Percentiles rank a stretch among this genome's conserved stretches.
phyloP scores from a whole-genome alignment of 2,329 filamentous ascomycete species.

The Fusarium nurragi region DNA sequence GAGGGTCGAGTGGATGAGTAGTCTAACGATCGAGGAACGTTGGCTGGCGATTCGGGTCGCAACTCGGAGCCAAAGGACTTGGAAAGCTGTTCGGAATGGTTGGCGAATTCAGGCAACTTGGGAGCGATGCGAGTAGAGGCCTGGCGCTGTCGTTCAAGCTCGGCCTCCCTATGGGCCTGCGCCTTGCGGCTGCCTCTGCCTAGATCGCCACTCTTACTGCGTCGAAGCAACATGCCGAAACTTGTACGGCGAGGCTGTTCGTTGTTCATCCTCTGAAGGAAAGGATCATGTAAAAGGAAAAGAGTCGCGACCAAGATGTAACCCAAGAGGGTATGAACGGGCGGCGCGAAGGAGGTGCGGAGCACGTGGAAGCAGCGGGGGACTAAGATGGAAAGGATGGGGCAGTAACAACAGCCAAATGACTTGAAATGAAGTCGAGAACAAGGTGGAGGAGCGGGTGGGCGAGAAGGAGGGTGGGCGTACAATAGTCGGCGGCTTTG shows the following conservation, averaged over 20 bases:
- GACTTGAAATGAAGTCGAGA: constrained; percentile 28
- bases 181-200: constrained; percentile 68
- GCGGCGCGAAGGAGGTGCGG: constrained; percentile 34
- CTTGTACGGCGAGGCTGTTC: constrained; percentile 52
- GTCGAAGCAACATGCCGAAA: constrained; percentile 70
- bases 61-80: constrained; percentile 62
- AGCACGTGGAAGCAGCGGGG: constrained; percentile 38
- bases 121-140: constrained; percentile 58
- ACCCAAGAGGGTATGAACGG: constrained; percentile 33
- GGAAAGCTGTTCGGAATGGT: constrained; percentile 57
- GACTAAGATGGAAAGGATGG: constrained; percentile 24
- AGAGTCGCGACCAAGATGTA: constrained; percentile 32
- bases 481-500: constrained; percentile 19
- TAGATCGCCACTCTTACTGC: constrained; percentile 74
- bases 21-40: constrained; percentile 60
- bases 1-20: constrained; percentile 58
- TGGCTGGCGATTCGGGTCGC: constrained; percentile 69
- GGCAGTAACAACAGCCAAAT: constrained; percentile 22
- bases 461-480: constrained; percentile 13
- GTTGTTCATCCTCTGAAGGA: constrained; percentile 46
- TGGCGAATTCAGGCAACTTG: constrained; percentile 63
- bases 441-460: constrained; percentile 24
- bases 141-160: constrained; percentile 62
- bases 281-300: constrained; percentile 41
- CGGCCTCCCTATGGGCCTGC: constrained; percentile 62